Conservation (phyloP, 139 green algal species). For the Chlorella sp. region DNA sequence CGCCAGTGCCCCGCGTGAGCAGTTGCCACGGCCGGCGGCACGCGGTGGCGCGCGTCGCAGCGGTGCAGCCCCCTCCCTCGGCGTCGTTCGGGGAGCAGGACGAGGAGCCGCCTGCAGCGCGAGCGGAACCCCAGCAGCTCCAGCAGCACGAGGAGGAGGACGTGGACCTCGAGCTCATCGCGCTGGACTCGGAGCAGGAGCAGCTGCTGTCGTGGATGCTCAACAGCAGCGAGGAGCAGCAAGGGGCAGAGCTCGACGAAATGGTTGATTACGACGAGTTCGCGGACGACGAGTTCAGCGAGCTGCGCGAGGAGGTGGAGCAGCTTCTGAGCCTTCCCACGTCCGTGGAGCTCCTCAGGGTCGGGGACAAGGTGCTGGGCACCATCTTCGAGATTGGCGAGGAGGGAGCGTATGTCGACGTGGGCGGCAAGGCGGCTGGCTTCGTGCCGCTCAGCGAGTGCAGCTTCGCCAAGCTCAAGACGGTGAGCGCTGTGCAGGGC, state of each 20-base stretch:
- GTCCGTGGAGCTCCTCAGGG: slow-evolving; percentile 22
- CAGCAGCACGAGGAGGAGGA: background rate
- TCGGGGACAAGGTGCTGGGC: slow-evolving; percentile 61
- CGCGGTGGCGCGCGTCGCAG: too few relatives aligned
- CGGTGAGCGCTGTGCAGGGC: slow-evolving; percentile 25
- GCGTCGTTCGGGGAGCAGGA: too few relatives aligned
- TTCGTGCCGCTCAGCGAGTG: slow-evolving; percentile 75
- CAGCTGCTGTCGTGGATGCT: slow-evolving; percentile 51
- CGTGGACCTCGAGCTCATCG: background rate
- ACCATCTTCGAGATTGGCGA: slow-evolving; percentile 74
- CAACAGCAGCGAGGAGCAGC: slow-evolving; percentile 26
- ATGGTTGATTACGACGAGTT: slow-evolving; percentile 51
- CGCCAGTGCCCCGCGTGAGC: too few relatives aligned
- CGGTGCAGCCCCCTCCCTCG: too few relatives aligned
- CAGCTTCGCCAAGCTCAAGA: slow-evolving; percentile 59
- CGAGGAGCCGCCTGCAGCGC: too few relatives aligned
- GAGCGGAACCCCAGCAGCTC: background rate
- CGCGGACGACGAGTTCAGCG: slow-evolving; percentile 29
- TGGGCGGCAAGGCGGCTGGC: slow-evolving; percentile 86
- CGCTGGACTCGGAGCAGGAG: slow-evolving; percentile 43
- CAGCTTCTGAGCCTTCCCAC: too few relatives aligned
- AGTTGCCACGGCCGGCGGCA: too few relatives aligned
- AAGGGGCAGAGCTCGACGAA: slow-evolving; percentile 41
- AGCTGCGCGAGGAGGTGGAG: slow-evolving; percentile 43
- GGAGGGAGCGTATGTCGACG: slow-evolving; percentile 86